Base-by-base conservation (phyloP, 306 rosid species). In the Vachellia pachyceras region DNA sequence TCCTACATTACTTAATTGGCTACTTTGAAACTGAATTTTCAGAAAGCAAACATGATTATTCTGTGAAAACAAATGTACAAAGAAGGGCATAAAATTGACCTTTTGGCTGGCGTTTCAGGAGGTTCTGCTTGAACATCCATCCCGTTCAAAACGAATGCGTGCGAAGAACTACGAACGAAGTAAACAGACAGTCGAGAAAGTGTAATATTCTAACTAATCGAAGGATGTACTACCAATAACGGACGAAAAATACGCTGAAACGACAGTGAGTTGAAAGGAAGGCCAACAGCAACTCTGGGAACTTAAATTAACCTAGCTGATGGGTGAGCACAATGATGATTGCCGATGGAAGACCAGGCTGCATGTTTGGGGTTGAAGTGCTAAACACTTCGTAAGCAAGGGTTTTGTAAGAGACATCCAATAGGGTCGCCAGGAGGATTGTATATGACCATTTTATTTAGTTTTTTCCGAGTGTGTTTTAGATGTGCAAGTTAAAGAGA, bases 91-190 rank as follows among this genome's bases (percentile, higher is more conserved):
- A 23, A 54, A 25, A 5, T 50, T 35, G 40, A 86, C 89, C 86
- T 80, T 73, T 45, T 73, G 17, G 75, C 14, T 46, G 73, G 71
- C 67, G 46, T 72, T 76, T 46, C 54, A 72, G 72, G 60, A 76
- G 49, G 66, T 17, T 72, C 83, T 1, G 69, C 76, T 67, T 76
- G 54, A 10, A 29, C 39, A 65, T 86, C 85, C 89, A 86, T 86
- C 50, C 1, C 3, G 68, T 61, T 61, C 68, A 10, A 61, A 60
- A 23, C 61, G 15, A 79, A 37, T 12, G 63, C 55, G 10, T 40
- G 50, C 74, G 3, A 55, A 17, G 6, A 69, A 67, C 13, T 7
- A 55, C 13, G 77, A 70, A 55, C 46, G n/a, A 67, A 33, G 36
- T 33, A 63, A 47, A 52, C 55, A 65, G 20, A 57, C 18, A 15